Evolutionary conservation across 345 rosid genomes (phyloP), one percentile per base, ranked within the genome.

Genomic region (Pistacia atlantica): DNA sequence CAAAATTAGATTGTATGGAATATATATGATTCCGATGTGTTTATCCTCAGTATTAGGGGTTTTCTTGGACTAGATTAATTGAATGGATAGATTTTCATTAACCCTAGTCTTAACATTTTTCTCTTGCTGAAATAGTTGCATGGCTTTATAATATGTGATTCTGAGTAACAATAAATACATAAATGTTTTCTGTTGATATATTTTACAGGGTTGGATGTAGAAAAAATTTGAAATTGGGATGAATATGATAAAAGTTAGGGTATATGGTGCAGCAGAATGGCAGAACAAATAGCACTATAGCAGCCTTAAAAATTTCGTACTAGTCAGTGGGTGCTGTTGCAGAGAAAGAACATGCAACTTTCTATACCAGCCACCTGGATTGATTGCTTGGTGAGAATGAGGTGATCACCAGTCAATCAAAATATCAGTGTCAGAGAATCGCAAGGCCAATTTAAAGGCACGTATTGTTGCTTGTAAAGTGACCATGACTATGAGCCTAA

Each of bases 401-500:
- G 63, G n/a, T 20, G 25, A 25, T 11, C 25, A 25, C 25, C 25
- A 25, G 25, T 25, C 8, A 8, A 58, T 58, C 28, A n/a, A 0
- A 5, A 0, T 56, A 13, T 73, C 71, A 22, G 6, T 61, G 77
- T 75, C 64, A 72, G 63, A 18, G 31, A 55, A 75, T 76, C 5
- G 16, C n/a, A 49, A 72, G 85, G 82, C 65, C 72, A 68, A 28
- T 49, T 11, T 14, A 35, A 59, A 8, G 75, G 52, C 80, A 75
- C 75, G 68, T 75, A 75, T 57, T 45, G 38, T 68, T 11, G 8
- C 11, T 8, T 4, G 45, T 42, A 25, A 3, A 42, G 45, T 4
- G 45, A 42, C 0, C 45, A 42, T 25, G 25, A 0, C 25, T 25
- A 25, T 25, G 25, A 25, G 25, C 25, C 25, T 31, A 31, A 31